Evolutionary conservation across 345 rosid species (phyloP).

Genomic region (Populus deltoides): DNA sequence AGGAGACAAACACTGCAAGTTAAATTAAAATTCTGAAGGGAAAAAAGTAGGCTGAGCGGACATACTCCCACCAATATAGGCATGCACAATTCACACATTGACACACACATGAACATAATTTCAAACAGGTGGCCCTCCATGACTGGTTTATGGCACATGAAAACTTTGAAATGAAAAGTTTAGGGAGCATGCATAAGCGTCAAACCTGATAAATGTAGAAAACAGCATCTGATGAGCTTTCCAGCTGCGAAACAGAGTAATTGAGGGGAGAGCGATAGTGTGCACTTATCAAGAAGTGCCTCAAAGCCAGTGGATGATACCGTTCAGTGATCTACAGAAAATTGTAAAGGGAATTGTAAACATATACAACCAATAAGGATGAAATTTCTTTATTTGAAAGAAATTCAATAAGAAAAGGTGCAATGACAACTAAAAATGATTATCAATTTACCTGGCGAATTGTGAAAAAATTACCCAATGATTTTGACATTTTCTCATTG

Average conservation of each 20-base stretch:
- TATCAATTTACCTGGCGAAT: conserved; percentile 52
- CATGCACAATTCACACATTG: neutral
- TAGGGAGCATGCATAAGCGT: conserved; percentile 4
- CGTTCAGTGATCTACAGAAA: conserved; percentile 53
- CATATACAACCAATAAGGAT: neutral
- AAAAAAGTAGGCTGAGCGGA: neutral
- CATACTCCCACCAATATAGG: neutral
- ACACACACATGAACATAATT: neutral
- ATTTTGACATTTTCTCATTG: conserved; percentile 83
- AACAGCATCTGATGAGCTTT: conserved; percentile 63
- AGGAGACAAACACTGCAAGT: neutral
- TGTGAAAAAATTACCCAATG: conserved; percentile 66
- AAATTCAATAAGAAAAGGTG: neutral
- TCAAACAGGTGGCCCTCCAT: neutral
- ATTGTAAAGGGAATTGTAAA: neutral
- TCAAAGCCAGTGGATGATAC: conserved; percentile 79
- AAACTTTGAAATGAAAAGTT: neutral
- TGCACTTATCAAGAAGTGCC: conserved; percentile 81
- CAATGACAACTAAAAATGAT: neutral
- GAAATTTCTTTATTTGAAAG: neutral
- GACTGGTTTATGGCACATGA: neutral
- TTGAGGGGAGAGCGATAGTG: conserved; percentile 84
- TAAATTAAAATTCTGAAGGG: neutral
- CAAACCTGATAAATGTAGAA: conserved; percentile 83
- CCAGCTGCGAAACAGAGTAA: conserved; percentile 59